Percentiles rank a stretch among this genome's conserved stretches.
Evolutionary conservation across 2,329 filamentous ascomycete genomes (phyloP).

Genomic region (Hymenoscyphus scutula): DNA sequence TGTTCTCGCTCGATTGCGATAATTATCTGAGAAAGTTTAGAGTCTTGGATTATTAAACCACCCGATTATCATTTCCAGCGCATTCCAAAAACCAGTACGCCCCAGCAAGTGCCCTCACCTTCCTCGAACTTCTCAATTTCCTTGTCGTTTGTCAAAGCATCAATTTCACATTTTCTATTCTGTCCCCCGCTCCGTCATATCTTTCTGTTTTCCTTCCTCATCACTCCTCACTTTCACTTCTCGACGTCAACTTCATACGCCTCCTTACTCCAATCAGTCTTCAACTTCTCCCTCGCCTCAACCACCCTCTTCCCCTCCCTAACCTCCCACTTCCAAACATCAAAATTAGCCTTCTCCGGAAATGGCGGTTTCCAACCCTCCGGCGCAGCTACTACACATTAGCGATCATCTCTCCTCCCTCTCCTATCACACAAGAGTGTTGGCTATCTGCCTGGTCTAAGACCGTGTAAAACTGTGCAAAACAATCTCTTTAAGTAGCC

Average conservation of each 20-base stretch:
- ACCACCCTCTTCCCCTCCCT: background rate
- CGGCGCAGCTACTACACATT: background rate
- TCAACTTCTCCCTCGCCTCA: background rate
- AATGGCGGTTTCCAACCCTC: background rate
- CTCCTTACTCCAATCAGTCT: background rate
- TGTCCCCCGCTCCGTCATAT: background rate
- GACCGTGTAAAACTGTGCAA: too few species aligned
- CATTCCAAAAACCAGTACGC: background rate
- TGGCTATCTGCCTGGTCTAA: too few species aligned
- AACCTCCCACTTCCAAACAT: slow-evolving; percentile 1
- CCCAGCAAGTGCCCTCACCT: background rate
- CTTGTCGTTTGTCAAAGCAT: background rate
- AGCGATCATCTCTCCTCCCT: background rate
- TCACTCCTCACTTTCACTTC: background rate
- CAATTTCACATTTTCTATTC: background rate
- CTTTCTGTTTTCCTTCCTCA: background rate
- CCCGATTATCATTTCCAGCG: background rate
- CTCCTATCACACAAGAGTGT: background rate
- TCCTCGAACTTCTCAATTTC: background rate
- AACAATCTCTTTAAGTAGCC: too few species aligned
- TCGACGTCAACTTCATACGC: background rate
- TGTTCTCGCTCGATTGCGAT: too few species aligned
- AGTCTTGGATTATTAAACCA: too few species aligned
- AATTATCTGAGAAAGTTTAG: too few species aligned
- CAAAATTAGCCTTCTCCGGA: background rate